Percentiles rank a stretch among this genome's conserved stretches.
phyloP scores from a whole-genome alignment of 768 basidiomycete species.

The Pholiota microspora region DNA sequence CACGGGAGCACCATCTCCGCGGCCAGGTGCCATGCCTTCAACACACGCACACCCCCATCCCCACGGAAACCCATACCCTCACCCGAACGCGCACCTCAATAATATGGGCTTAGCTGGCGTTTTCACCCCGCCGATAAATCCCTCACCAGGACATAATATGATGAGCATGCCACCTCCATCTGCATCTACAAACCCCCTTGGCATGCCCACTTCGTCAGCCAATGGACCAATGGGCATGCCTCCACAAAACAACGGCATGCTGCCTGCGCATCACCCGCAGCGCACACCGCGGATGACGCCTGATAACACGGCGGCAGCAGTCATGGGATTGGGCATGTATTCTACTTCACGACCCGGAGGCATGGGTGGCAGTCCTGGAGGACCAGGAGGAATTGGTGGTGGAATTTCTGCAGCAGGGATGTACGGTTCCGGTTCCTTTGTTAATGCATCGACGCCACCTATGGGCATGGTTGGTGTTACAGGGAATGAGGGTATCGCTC shows the following conservation, averaged over 20 bases:
- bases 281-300: conserved; percentile 1
- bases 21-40: conserved; percentile 18
- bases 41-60: not conserved
- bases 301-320: conserved; percentile 31
- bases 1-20: conserved; percentile 36
- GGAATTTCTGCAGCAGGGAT: not conserved
- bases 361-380: not conserved
- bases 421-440: conserved; percentile 24
- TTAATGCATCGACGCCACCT: conserved; percentile 47
- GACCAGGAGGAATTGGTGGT: not conserved
- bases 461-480: conserved; percentile 34
- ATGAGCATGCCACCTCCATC: not conserved
- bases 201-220: conserved; percentile 45
- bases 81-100: not conserved
- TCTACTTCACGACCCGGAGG: conserved; percentile 23
- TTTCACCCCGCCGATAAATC: not conserved
- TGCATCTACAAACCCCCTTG: conserved; percentile 36
- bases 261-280: not conserved
- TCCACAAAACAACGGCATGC: not conserved
- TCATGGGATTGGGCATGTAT: conserved; percentile 31
- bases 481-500: conserved; percentile 17
- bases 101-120: not conserved
- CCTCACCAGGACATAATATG: not conserved
- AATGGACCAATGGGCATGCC: conserved; percentile 1
- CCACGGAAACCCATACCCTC: conserved; percentile 34